A percentile compares a stretch with the other conserved stretches of the same genome.
These are phyloP conservation scores for Dryas alaskensis DNA, from an alignment of 306 rosid species.

Conservation along the genomic window DNA sequence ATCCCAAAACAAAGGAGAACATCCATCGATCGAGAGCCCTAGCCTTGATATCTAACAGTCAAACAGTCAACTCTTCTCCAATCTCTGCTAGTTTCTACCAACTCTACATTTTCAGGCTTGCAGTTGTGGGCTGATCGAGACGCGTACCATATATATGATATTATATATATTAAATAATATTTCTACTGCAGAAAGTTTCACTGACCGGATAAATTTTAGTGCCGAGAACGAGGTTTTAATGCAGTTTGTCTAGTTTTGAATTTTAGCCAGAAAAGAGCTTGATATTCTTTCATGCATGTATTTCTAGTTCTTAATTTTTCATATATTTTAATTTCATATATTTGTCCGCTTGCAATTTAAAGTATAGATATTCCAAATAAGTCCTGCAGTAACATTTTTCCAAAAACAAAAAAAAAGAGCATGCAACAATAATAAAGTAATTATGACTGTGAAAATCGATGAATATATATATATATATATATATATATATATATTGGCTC, in stretches of 20 bases:
- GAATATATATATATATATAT: neutral
- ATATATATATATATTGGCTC: neutral
- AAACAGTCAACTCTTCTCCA: conserved; percentile 4
- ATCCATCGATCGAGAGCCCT: neutral
- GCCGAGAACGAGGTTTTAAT: too few relatives aligned
- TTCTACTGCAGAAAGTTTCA: too few relatives aligned
- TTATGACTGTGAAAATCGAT: neutral
- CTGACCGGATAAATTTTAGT: too few relatives aligned
- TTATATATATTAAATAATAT: too few relatives aligned
- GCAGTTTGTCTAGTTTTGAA: too few relatives aligned
- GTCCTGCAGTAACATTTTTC: neutral
- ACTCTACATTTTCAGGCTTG: neutral
- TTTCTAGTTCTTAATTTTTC: too few relatives aligned
- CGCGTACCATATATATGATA: too few relatives aligned
- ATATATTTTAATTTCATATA: too few relatives aligned
- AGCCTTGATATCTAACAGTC: conserved; percentile 1
- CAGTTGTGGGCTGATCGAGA: too few relatives aligned
- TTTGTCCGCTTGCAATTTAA: too few relatives aligned
- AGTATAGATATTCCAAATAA: neutral
- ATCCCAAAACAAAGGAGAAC: neutral
- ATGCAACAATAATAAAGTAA: neutral
- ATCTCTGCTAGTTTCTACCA: neutral
- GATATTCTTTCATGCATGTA: too few relatives aligned
- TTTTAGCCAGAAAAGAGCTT: too few relatives aligned
- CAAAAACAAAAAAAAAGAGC: neutral